Base-by-base conservation (phyloP, 2,329 filamentous ascomycete genomes). In the Didymella pinodella region DNA sequence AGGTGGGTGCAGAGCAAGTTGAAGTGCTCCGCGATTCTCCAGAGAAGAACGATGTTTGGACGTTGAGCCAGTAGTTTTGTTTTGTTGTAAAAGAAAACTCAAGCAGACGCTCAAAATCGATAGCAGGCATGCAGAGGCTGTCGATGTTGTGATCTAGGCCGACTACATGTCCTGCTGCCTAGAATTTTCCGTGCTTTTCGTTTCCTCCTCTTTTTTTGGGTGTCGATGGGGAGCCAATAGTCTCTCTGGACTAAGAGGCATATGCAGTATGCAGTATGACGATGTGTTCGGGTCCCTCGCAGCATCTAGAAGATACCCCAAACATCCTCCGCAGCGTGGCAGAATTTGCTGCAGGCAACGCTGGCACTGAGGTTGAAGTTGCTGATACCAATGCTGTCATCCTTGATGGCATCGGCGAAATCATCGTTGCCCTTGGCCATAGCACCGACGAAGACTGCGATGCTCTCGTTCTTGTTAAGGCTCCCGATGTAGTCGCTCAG, bases 281-380 rank as follows among this genome's bases (percentile, higher is more conserved):
- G 40, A 51, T 49, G 53, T 45, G 22, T 40, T 48, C 22, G 41
- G 18, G 34, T 26, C 52, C 22, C 50, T 40, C 38, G 53, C 43
- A 47, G 46, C 49, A 43, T 38, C 84, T 88, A 99, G 72, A 97
- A 86, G 69, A 99, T 91, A 75, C 92, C 88, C 95, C 95, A 99
- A 34, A 90, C 90, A 78, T 99, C 95, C 80, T 99, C 95, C 43
- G 93, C 94, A 40, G 94, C 95, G 79, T 99, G 95, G 80, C 95
- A 98, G 84, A 99, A 98, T 80, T 98, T 99, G 87, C 94, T 97
- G 85, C 95, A 99, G 43, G 95, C 94, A 63, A 99, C 95, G 82
- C 94, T 98, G 62, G 95, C 95, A 74, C 92, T 97, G 64, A 99
- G 85, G 74, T 93, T 97, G 85, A 91, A 99, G 79, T 97, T 97